Base-by-base conservation (phyloP, 1,284 basidiomycete genomes). In the Somion occarium region DNA sequence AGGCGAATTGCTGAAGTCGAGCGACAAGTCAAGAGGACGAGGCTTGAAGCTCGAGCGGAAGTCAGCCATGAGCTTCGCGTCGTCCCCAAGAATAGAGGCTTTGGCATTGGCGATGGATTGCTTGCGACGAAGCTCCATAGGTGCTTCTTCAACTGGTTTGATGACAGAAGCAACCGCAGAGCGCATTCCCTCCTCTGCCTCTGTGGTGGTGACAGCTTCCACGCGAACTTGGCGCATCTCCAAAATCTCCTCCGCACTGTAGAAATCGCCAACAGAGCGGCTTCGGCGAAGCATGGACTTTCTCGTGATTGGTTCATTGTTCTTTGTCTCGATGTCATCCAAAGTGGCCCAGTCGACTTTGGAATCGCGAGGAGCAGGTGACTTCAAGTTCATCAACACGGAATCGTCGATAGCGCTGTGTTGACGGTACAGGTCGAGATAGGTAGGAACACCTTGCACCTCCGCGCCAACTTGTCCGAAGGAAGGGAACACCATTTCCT, bases 401-500 rank as follows among this genome's bases (percentile, higher is more conserved):
- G 18, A 44, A 38, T 60, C 55, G 38, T 56, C 59, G 11, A 20
- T 15, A 12, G 52, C 39, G 19, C 9, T 45, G 27, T 52, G 55
- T 27, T 58, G 49, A 51, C 59, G 63, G 57, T 67, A 67, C 9
- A 64, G 54, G 49, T 67, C 65, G 20, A 64, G 63, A 58, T 60
- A 67, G 30, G 30, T 34, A 9, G 56, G 57, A 44, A 64, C 52
- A 39, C 51, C 50, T 9, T 55, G 51, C 15, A 53, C 55, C 39
- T 59, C 50, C 20, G 56, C 48, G 26, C 51, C 52, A 2, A 60
- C 51, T 41, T 62, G 59, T 1, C 56, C 59, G 23, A 63, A 44
- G 1, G 64, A 61, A 0, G 64, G 61, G 38, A 57, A 55, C 1
- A 59, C 50, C 46, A 62, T 44, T 52, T 65, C 64, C 37, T 53